phyloP scores from a whole-genome alignment of 2,329 filamentous ascomycete species.

The Penicillium brevicompactum region DNA sequence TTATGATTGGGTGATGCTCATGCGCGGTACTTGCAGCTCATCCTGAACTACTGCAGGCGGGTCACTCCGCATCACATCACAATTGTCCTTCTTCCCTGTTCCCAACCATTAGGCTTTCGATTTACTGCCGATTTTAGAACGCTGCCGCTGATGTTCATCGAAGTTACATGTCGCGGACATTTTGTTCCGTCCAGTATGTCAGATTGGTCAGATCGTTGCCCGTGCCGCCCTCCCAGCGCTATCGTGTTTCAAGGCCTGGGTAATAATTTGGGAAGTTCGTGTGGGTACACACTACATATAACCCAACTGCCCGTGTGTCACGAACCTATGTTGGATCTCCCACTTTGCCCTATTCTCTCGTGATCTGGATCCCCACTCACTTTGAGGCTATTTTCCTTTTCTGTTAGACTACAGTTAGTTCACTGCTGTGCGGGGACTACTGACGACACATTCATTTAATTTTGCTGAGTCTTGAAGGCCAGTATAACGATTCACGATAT shows the following conservation, averaged over 20 bases:
- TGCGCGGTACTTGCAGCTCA: background rate
- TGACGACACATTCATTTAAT: constrained; percentile 2
- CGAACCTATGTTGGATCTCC: background rate
- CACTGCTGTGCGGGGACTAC: constrained; percentile 1
- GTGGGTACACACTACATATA: constrained; percentile 1
- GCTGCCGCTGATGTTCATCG: constrained; percentile 21
- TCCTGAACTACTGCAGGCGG: constrained; percentile 19
- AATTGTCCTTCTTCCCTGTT: background rate
- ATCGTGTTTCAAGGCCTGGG: constrained; percentile 4
- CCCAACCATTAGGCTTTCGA: constrained; percentile 4
- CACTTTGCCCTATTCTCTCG: background rate
- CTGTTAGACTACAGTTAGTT: background rate
- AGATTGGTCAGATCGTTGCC: constrained; percentile 1
- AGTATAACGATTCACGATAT: background rate
- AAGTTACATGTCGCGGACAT: constrained; percentile 12
- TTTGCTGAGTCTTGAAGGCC: background rate
- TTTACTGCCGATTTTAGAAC: background rate
- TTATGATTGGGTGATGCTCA: background rate
- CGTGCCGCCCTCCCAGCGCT: constrained; percentile 13
- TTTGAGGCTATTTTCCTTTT: background rate
- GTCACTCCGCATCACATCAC: constrained; percentile 20
- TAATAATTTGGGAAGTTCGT: background rate
- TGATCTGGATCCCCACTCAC: background rate
- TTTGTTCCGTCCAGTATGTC: background rate
- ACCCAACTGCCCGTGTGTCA: constrained; percentile 1